Evolutionary conservation across 2,329 filamentous ascomycete genomes (phyloP).

Genomic region (Bipolaris oryzae): DNA sequence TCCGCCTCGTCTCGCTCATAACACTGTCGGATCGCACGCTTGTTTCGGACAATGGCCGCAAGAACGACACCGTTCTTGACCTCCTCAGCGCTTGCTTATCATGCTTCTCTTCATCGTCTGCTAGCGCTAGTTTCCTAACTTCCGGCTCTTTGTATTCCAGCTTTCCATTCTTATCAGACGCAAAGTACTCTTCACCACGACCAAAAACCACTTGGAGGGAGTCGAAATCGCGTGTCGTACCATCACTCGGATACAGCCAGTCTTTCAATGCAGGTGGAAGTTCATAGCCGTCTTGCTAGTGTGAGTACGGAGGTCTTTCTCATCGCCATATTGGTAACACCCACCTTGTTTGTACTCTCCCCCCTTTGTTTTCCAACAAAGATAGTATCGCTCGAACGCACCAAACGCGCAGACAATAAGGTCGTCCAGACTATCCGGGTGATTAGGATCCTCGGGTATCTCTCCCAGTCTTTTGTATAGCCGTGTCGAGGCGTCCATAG

Average conservation of each 20-base stretch:
- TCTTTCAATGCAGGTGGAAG: constrained; percentile 40
- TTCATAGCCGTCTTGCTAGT: constrained; percentile 41
- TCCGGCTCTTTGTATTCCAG: constrained; percentile 45
- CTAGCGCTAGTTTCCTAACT: constrained; percentile 20
- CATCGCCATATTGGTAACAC: background rate
- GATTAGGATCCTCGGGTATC: constrained; percentile 38
- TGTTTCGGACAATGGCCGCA: constrained; percentile 34
- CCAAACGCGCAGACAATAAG: constrained; percentile 49
- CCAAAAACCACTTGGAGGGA: constrained; percentile 50
- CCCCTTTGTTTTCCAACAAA: constrained; percentile 47
- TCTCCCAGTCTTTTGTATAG: constrained; percentile 42
- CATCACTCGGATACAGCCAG: constrained; percentile 45
- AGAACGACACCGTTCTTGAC: constrained; percentile 39
- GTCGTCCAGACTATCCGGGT: constrained; percentile 46
- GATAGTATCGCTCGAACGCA: constrained; percentile 49
- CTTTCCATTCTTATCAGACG: constrained; percentile 48
- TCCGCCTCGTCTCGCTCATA: constrained; percentile 13
- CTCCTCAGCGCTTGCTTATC: constrained; percentile 32
- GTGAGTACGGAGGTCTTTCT: background rate
- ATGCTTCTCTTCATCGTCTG: constrained; percentile 24
- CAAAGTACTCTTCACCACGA: constrained; percentile 49
- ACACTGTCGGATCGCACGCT: constrained; percentile 20
- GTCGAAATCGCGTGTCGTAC: constrained; percentile 39
- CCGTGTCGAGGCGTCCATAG: constrained; percentile 39
- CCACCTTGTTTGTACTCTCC: constrained; percentile 48